A percentile compares a stretch with the other conserved stretches of the same genome.
phyloP scores from a whole-genome alignment of 192 early-diverging fungal genomes.

The Dissophora ornata region DNA sequence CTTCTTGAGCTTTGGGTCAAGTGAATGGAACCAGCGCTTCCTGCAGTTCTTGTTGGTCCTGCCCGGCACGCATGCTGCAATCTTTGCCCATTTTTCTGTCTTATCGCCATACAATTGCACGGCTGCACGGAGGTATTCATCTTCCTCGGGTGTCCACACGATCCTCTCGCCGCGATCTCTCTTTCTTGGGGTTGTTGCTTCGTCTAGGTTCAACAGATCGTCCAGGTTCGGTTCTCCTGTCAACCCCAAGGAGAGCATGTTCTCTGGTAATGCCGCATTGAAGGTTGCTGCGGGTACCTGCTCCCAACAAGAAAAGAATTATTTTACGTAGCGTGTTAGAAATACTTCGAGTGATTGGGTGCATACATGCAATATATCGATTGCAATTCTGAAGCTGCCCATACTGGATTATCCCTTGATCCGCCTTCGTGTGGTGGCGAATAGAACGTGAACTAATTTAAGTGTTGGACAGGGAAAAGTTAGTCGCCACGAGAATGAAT shows the following conservation, averaged over 20 bases:
- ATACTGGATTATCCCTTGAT: constrained; percentile 24
- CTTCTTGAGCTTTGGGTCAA: constrained; percentile 79
- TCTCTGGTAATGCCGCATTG: constrained; percentile 15
- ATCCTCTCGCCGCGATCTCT: constrained; percentile 44
- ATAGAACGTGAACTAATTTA: constrained; percentile 33
- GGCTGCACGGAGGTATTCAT: constrained; percentile 75
- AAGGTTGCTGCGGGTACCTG: constrained; percentile 33
- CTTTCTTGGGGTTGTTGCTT: constrained; percentile 27
- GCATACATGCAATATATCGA: too few species aligned
- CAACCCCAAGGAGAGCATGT: constrained; percentile 30
- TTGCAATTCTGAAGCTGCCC: neutral
- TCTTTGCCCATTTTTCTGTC: constrained; percentile 82
- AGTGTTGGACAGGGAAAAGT: neutral
- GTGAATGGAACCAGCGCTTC: constrained; percentile 85
- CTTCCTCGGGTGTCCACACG: constrained; percentile 86
- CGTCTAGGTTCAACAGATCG: constrained; percentile 24
- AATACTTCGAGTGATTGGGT: too few species aligned
- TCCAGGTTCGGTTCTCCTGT: constrained; percentile 34
- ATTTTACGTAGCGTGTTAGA: neutral
- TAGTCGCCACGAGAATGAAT: neutral
- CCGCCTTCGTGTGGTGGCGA: constrained; percentile 28
- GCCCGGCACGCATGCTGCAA: constrained; percentile 79
- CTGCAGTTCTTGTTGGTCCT: constrained; percentile 87
- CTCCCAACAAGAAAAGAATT: neutral
- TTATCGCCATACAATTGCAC: constrained; percentile 80